A percentile compares a stretch with the other conserved stretches of the same genome.
These are phyloP conservation scores for Alternaria viburni DNA, from an alignment of 2,329 filamentous ascomycete species.

Conservation along the genomic window DNA sequence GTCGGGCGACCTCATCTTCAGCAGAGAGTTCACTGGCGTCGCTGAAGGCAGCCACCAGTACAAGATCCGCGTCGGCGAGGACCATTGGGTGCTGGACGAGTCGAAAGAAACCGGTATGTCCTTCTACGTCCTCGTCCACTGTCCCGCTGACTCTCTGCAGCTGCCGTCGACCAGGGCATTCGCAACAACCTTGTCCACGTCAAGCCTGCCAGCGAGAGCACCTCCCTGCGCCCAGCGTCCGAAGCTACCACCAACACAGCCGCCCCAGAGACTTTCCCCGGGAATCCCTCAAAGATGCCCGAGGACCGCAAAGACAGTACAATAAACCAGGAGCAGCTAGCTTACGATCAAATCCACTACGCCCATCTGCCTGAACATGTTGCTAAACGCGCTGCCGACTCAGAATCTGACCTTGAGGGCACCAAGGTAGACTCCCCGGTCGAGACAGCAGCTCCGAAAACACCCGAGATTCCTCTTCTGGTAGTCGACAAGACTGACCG, in stretches of 20 bases:
- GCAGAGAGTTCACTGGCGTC: constrained; percentile 61
- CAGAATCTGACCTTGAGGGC: constrained; percentile 28
- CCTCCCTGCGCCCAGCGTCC: not conserved
- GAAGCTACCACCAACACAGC: not conserved
- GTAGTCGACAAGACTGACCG: constrained; percentile 47
- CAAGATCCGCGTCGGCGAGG: constrained; percentile 72
- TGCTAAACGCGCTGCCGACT: constrained; percentile 29
- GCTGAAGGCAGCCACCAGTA: constrained; percentile 71
- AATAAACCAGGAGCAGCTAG: constrained; percentile 19
- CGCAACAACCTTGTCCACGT: constrained; percentile 60
- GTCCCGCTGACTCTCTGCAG: constrained; percentile 43
- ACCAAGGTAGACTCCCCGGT: constrained; percentile 19
- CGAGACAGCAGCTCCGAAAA: constrained; percentile 11
- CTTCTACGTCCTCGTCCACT: not conserved
- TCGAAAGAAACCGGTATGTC: constrained; percentile 64
- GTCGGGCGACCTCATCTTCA: constrained; percentile 64
- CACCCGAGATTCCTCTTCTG: constrained; percentile 29
- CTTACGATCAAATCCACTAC: constrained; percentile 22
- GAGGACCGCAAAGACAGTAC: constrained; percentile 27
- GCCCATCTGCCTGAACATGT: constrained; percentile 17
- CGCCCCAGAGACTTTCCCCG: not conserved
- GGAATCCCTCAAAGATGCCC: constrained; percentile 4
- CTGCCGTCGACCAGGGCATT: constrained; percentile 60
- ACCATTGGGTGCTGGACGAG: constrained; percentile 72
- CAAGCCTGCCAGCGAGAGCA: constrained; percentile 12